Base-by-base conservation (phyloP, 2,329 filamentous ascomycete species). In the Pleoardoris graminearum region DNA sequence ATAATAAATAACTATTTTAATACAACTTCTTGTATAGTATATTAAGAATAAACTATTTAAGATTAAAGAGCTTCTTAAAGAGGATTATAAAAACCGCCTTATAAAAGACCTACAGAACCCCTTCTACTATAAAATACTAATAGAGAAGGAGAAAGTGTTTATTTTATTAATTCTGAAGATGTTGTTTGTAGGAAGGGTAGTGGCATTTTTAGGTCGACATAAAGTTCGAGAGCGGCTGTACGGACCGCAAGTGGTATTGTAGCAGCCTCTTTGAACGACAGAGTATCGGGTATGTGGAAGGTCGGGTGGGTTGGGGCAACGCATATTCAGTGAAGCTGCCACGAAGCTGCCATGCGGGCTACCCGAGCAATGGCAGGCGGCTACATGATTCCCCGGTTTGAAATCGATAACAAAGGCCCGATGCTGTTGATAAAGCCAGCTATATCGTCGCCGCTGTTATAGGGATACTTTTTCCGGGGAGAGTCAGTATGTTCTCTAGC, bases 271-370 rank as follows among this genome's bases (percentile, higher is more conserved):
- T 85, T 80, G 47, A 82, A 84, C 17, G 73, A 76, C 2, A 76
- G 75, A 16, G 74, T 67, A 27, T 72, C 55, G 0, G 82, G 80
- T 16, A 85, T 71, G 58, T 79, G 80, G 62, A 85, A 85, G 0
- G 83, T 85, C 0, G 82, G 82, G 59, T 81, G 75, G 29, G 78
- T 76, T 69, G 76, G 80, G 0, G 80, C 79, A 10, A 86, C 69
- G 2, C 81, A 58, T 86, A 87, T 62, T 87, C 84, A 3, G 84
- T n/a, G n/a, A n/a, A n/a, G n/a, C n/a, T n/a, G n/a, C n/a, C n/a
- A n/a, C 85, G 54, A 80, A 88, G 7, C 75, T 78, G 2, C 85
- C 85, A 30, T 76, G 65, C 0, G 78, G 74, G 0, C 72, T 70
- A 37, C 69, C 59, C 77, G 86, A 85, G 55, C 82, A 72, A 56